Percentiles rank a stretch among this genome's conserved stretches.
Evolutionary conservation across 495 filamentous ascomycete species (phyloP).

Genomic region (Lineolata rhizophorae): DNA sequence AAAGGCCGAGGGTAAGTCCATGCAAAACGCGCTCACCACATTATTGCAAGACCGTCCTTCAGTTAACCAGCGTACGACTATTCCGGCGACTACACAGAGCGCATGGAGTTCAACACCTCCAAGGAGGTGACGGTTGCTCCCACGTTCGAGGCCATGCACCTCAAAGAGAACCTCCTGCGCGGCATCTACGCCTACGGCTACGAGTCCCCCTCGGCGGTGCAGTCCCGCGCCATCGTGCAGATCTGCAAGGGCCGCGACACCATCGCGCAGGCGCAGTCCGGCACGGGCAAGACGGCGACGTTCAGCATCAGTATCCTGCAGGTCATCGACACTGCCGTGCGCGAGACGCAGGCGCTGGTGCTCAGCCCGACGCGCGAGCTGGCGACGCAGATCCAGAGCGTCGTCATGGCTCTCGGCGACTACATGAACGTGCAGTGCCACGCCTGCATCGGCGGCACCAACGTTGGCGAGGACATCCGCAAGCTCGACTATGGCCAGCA

Average conservation of each 20-base stretch:
- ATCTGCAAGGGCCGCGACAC: conserved; percentile 97
- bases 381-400: conserved; percentile 92
- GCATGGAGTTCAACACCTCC: conserved; percentile 93
- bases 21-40: background rate
- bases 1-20: conserved; percentile 47
- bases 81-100: conserved; percentile 28
- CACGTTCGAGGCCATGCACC: conserved; percentile 51
- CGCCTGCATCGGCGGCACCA: conserved; percentile 94
- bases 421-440: conserved; percentile 99
- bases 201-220: conserved; percentile 90
- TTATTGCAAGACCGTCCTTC: too few species aligned
- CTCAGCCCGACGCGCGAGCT: conserved; percentile 97
- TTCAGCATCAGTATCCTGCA: conserved; percentile 97
- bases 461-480: conserved; percentile 90
- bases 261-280: conserved; percentile 97
- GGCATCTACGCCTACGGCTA: conserved; percentile 98
- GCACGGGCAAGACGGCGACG: conserved; percentile 96
- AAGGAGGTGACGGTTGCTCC: conserved; percentile 89
- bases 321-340: conserved; percentile 39
- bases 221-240: conserved; percentile 93
- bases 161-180: conserved; percentile 91
- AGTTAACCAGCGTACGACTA: too few species aligned
- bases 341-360: conserved; percentile 83
- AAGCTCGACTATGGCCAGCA: conserved; percentile 94
- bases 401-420: conserved; percentile 90